Conservation (phyloP, 768 basidiomycete species). For the Tephrocybe sp. region DNA sequence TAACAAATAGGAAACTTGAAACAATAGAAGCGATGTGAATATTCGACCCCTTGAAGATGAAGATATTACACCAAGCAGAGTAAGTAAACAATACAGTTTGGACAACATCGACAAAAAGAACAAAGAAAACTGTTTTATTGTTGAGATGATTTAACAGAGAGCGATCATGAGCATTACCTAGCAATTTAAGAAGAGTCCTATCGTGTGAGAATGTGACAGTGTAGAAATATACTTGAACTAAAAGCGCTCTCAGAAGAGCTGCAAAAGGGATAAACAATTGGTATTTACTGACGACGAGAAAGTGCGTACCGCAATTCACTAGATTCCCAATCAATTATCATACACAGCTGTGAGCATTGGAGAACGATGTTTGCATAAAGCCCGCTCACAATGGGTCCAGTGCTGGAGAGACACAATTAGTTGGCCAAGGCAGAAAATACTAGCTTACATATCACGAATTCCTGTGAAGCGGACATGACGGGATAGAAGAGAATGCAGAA, state of each 20-base stretch:
- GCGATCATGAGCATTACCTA: neutral
- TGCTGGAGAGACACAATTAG: no score
- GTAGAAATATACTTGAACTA: constrained; percentile 2
- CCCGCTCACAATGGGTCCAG: no score
- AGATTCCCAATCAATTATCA: neutral
- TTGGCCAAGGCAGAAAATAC: no score
- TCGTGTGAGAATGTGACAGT: neutral
- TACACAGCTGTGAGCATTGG: neutral
- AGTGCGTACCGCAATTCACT: neutral
- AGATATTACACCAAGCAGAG: neutral
- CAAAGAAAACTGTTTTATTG: neutral
- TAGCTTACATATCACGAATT: no score
- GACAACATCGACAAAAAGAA: neutral
- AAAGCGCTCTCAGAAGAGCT: neutral
- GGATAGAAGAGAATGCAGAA: no score
- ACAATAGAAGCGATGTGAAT: no score
- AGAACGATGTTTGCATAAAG: neutral
- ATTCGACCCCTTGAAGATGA: no score
- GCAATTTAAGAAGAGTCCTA: neutral
- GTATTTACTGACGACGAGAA: neutral
- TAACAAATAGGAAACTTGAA: no score
- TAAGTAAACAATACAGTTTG: neutral
- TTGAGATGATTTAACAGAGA: neutral
- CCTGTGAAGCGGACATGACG: no score
- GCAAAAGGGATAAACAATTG: neutral